These are phyloP conservation scores for Puccinia horiana DNA, from an alignment of 1,284 basidiomycete genomes.

Conservation along the genomic window DNA sequence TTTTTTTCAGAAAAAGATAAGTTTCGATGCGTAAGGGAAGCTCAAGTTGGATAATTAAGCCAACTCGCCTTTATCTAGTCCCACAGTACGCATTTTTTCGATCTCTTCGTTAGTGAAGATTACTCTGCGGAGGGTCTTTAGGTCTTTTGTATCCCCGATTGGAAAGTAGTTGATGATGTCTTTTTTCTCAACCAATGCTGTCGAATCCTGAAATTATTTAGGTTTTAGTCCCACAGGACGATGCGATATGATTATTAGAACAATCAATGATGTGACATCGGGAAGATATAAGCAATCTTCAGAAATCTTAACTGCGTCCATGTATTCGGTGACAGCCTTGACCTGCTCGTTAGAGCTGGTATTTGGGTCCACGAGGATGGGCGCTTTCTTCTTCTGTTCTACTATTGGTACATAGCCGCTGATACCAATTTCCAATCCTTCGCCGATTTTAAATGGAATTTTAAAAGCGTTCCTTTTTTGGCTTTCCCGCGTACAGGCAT, in stretches of 20 bases:
- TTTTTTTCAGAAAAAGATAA: not conserved
- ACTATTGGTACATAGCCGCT: constrained; percentile 15
- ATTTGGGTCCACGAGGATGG: constrained; percentile 19
- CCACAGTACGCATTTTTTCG: constrained; percentile 23
- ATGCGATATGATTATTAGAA: not conserved
- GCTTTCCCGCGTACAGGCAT: not conserved
- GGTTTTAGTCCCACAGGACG: not conserved
- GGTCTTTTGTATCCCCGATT: constrained; percentile 28
- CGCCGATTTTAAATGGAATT: constrained; percentile 29
- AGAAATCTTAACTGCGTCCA: constrained; percentile 31
- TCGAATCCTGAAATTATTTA: constrained; percentile 20
- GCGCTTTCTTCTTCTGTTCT: constrained; percentile 17
- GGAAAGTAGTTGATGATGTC: constrained; percentile 32
- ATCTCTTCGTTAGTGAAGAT: constrained; percentile 27
- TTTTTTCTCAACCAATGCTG: constrained; percentile 26
- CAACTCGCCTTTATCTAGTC: constrained; percentile 16
- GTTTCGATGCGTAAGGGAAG: not conserved
- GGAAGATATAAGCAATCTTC: not conserved
- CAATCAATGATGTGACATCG: not conserved
- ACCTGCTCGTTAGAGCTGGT: constrained; percentile 17
- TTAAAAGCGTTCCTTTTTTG: constrained; percentile 16
- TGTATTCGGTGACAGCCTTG: constrained; percentile 26
- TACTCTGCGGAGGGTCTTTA: constrained; percentile 11
- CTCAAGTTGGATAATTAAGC: not conserved
- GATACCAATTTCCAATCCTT: constrained; percentile 22